phyloP scores from a whole-genome alignment of 192 early-diverging fungal species.

The Dimargaris verticillata region DNA sequence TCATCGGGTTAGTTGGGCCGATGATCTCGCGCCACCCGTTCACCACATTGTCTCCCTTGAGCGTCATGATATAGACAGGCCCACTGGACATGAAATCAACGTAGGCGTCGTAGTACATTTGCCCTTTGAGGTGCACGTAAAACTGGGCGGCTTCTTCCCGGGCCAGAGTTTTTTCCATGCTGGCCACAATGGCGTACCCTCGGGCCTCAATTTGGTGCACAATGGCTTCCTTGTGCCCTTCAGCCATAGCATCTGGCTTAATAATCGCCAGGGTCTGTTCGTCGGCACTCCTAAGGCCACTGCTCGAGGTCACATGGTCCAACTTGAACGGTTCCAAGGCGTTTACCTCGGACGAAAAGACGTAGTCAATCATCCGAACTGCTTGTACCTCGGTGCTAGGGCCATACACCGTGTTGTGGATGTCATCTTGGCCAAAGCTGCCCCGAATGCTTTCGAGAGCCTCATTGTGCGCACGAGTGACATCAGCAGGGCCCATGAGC shows the following conservation, averaged over 20 bases:
- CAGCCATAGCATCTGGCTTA: slow-evolving; percentile 30
- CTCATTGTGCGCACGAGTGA: slow-evolving; percentile 18
- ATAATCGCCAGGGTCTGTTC: slow-evolving; percentile 33
- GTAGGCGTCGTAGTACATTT: slow-evolving; percentile 24
- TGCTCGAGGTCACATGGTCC: slow-evolving; percentile 15
- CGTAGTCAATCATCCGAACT: slow-evolving; percentile 24
- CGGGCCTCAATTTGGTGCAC: slow-evolving; percentile 20
- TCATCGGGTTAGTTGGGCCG: slow-evolving; percentile 27
- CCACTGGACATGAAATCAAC: slow-evolving; percentile 31
- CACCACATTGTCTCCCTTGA: slow-evolving; percentile 32
- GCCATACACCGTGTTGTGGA: slow-evolving; percentile 37
- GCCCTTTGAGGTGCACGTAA: slow-evolving; percentile 25
- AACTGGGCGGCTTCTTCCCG: slow-evolving; percentile 20
- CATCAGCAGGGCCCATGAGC: slow-evolving; percentile 33
- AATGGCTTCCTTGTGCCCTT: slow-evolving; percentile 18
- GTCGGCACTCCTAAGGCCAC: slow-evolving; percentile 19
- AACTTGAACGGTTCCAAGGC: slow-evolving; percentile 13
- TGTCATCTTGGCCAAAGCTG: slow-evolving; percentile 32
- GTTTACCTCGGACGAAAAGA: slow-evolving; percentile 25
- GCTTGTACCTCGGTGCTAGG: slow-evolving; percentile 29
- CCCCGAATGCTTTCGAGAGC: slow-evolving; percentile 32
- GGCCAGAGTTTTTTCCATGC: slow-evolving; percentile 22
- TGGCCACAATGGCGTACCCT: slow-evolving; percentile 27
- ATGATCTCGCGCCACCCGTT: slow-evolving; percentile 31
- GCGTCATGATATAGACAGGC: slow-evolving; percentile 25